A percentile compares a stretch with the other conserved stretches of the same genome.
These are phyloP conservation scores for Aspergillus pseudoglaucus DNA, from an alignment of 2,329 filamentous ascomycete genomes.

Conservation along the genomic window DNA sequence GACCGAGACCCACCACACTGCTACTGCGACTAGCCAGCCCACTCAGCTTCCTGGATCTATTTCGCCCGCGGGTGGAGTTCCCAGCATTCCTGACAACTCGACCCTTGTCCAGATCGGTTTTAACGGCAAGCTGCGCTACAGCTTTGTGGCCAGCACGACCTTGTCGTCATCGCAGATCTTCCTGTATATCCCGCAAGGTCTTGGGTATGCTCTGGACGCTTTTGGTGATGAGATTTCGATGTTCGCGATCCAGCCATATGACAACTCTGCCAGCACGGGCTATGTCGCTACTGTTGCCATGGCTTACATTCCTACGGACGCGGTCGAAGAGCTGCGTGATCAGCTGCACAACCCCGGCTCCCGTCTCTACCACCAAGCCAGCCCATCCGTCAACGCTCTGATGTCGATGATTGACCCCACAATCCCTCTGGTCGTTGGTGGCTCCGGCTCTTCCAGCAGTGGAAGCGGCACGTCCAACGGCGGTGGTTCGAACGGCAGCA, in stretches of 20 bases:
- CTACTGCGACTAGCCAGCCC: constrained; percentile 45
- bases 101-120: constrained; percentile 81
- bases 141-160: constrained; percentile 66
- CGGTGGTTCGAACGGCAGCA: constrained; percentile 37
- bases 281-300: constrained; percentile 78
- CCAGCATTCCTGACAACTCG: constrained; percentile 55
- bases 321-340: constrained; percentile 61
- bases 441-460: constrained; percentile 40
- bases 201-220: constrained; percentile 56
- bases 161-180: constrained; percentile 82
- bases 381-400: constrained; percentile 61
- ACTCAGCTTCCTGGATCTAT: constrained; percentile 68
- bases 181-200: constrained; percentile 63
- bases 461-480: constrained; percentile 21
- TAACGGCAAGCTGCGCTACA: constrained; percentile 71
- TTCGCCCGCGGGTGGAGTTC: constrained; percentile 57
- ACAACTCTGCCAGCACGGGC: constrained; percentile 59
- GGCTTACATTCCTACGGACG: constrained; percentile 65
- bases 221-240: constrained; percentile 53
- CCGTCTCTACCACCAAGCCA: constrained; percentile 65
- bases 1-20: constrained; percentile 27
- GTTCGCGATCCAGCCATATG: constrained; percentile 66
- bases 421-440: constrained; percentile 60
- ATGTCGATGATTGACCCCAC: constrained; percentile 77
- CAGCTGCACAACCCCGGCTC: constrained; percentile 67